Base-by-base conservation (phyloP, 2,329 filamentous ascomycete genomes). In the Neonectria neomacrospora region DNA sequence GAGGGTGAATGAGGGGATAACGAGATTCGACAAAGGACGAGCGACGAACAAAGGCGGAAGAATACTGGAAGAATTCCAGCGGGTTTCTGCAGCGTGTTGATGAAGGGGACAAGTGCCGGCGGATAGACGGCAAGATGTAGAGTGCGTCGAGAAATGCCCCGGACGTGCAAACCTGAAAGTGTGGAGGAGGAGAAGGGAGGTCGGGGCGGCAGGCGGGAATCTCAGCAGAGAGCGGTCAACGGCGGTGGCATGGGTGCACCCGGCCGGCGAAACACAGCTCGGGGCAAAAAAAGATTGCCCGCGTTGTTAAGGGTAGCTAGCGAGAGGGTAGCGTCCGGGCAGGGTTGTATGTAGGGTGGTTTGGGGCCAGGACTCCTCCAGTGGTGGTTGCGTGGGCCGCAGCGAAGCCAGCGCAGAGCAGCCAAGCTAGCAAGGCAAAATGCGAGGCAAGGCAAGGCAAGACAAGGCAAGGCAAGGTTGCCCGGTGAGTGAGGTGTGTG, bases 221-320 rank as follows among this genome's bases (percentile, higher is more conserved):
- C 50, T 53, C 42, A 58, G 62, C 59, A 39, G 65, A 65, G 60
- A 57, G 65, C 65, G 65, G 65, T 67, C 62, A 67, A 54, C 57
- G 56, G 54, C 53, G 56, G 54, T 59, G 53, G 64, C 61, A 64
- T 55, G 56, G 51, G 44, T 59, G 30, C 56, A 52, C 47, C 63
- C 62, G 48, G 47, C 22, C 47, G 58, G 53, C 58, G 58, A 61
- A 56, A 61, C 44, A 26, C 34, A 48, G 58, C 30, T 52, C 53
- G 60, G 58, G 50, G 62, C 57, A 58, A 58, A 54, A 51, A 64
- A 62, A 58, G 57, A 62, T 55, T 58, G 62, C n/a, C n/a, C n/a
- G n/a, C 62, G 62, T 62, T 62, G 58, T 59, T 56, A 64, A 55
- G 61, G 62, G 56, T 64, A 56, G 57, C 61, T 37, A 37, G 32